Base-by-base conservation (phyloP, 148 eudicot species). In the Rhododendron mucronatum region DNA sequence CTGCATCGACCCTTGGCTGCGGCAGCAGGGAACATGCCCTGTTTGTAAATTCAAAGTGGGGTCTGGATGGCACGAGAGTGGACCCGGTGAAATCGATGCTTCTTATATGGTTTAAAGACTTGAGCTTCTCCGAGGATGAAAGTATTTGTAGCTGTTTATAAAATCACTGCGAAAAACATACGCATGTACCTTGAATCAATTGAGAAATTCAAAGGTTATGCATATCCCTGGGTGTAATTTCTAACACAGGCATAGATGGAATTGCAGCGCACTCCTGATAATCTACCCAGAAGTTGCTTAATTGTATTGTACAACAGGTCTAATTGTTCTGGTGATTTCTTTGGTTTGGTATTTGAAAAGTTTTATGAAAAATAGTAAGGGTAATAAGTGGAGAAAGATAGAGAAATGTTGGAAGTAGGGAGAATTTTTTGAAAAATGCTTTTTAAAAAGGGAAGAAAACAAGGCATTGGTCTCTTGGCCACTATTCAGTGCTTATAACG, bases 1-100 rank as follows among this genome's bases (percentile, higher is more conserved):
- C 83, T 96, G 99, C 94, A 95, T 96, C 30, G 99, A 96, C 81
- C 99, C 97, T 50, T 96, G 99, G 99, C 94, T 96, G 37, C 87
- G 94, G 65, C 99, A 96, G 88, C 99, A 95, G 86, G 99, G 98
- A 83, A 95, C 99, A 21, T 96, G 99, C 82, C 99, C 99, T 0
- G 95, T 96, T 65, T 96, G 99, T 89, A 96, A 96, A 89, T 95
- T 86, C 51, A 92, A 91, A 88, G 97, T 93, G 23, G 98, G 97
- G 44, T 86, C 91, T 18, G 90, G 92, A 84, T 95, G 94, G 96
- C 91, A 88, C 9, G 94, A 89, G 65, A 89, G 88, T 61, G 89
- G 83, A 82, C 90, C 87, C 33, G 91, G 39, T 45, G 94, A 85
- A 41, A 80, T 15, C 1, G 94, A 93, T 86, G 95, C 91, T 88